These are phyloP conservation scores for Pythium monospermum DNA, from an alignment of 352 stramenopile species.

Conservation along the genomic window DNA sequence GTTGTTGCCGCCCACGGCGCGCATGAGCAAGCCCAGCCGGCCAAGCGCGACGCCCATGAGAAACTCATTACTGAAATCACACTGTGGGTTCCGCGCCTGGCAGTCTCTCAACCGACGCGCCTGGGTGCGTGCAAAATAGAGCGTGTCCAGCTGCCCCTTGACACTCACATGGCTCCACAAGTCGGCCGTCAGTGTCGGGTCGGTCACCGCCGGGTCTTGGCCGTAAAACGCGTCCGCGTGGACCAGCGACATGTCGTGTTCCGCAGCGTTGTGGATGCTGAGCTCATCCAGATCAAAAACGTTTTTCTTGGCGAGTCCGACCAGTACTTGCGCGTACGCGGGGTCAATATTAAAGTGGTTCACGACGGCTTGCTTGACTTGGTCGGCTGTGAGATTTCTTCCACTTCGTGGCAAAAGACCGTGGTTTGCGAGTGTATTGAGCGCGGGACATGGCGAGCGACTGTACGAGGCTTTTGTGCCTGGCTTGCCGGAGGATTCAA, in stretches of 20 bases:
- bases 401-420: constrained; percentile 20
- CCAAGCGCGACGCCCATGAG: constrained; percentile 14
- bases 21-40: constrained; percentile 25
- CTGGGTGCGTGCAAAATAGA: constrained; percentile 5
- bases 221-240: constrained; percentile 33
- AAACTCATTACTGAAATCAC: constrained; percentile 2
- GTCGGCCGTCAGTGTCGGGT: constrained; percentile 23
- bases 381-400: constrained; percentile 25
- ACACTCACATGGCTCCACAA: constrained; percentile 19
- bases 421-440: constrained; percentile 28
- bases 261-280: constrained; percentile 23
- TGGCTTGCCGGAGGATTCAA: background rate
- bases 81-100: constrained; percentile 3
- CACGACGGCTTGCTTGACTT: constrained; percentile 25
- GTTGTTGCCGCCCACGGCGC: constrained; percentile 12
- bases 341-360: constrained; percentile 40
- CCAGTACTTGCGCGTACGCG: constrained; percentile 27
- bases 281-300: constrained; percentile 45
- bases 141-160: constrained; percentile 1
- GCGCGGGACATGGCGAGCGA: constrained; percentile 20
- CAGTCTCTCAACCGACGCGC: constrained; percentile 7
- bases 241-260: constrained; percentile 28
- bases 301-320: constrained; percentile 16
- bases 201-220: constrained; percentile 24
- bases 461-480: background rate